Base-by-base conservation (phyloP, 352 stramenopile genomes). In the Thalassiosira exigua region DNA sequence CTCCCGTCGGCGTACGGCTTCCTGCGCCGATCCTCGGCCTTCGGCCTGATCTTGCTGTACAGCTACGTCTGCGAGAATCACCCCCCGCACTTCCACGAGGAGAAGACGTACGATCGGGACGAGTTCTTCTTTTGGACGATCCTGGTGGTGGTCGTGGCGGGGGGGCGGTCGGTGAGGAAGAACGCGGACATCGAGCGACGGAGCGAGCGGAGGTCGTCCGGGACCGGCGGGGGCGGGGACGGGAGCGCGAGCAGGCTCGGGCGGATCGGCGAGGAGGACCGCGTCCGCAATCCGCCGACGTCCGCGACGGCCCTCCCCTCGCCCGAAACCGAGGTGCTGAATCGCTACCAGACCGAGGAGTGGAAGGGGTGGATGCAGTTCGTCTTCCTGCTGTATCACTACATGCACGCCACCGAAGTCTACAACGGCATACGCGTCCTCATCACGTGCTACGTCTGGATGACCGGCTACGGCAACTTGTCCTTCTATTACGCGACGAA, bases 361-460 rank as follows among this genome's bases (percentile, higher is more conserved):
- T 96, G 90, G 92, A 96, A 96, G 76, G 92, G 79, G 9, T 59
- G 75, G 4, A 27, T 86, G 19, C 75, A 59, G 22, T 26, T 51
- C 27, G 36, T 41, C 9, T 69, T 73, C 24, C 29, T 87, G 14
- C 22, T 87, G 19, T 87, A 76, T 41, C 42, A 64, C 57, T 62
- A 62, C 54, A 96, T 96, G 83, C 86, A 94, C 59, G 92, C 92
- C 1, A 88, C 90, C 70, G 91, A 96, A 73, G 82, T 96, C 9
- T 97, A 97, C 85, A 97, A 97, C 73, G 58, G 81, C 5, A 94
- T 97, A 73, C 91, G 94, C 30, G 90, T 97, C 53, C 93, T 97
- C 83, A 97, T 96, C 56, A 96, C 93, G 22, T 96, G 88, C 59
- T 97, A 97, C 75, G 93, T 97, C 24, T 97, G 94, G 94, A 96